Evolutionary conservation across 2,329 filamentous ascomycete genomes (phyloP).

Genomic region (Ophiostoma montium): DNA sequence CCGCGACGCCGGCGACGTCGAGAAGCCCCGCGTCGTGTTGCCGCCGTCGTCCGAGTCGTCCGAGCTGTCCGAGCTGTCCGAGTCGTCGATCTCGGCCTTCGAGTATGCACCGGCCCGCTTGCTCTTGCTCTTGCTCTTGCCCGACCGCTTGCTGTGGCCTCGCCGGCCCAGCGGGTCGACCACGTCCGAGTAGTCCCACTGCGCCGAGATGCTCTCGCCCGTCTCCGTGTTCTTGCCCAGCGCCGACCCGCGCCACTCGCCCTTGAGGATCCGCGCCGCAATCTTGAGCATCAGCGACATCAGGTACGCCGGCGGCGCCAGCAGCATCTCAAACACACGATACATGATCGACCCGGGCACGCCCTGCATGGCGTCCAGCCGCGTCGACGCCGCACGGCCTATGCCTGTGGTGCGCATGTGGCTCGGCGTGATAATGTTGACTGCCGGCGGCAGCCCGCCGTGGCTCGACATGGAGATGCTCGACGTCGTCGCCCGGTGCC

Average conservation of each 20-base stretch:
- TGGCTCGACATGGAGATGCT: constrained; percentile 31
- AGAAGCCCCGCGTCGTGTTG: constrained; percentile 4
- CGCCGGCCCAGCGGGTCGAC: constrained; percentile 12
- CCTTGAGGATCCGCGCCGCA: constrained; percentile 57
- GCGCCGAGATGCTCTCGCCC: constrained; percentile 40
- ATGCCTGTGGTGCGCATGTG: constrained; percentile 8
- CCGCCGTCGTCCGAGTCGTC: constrained; percentile 4
- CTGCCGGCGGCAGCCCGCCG: constrained; percentile 53
- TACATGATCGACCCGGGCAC: constrained; percentile 54
- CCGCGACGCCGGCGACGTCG: neutral
- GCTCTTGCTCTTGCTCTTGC: neutral
- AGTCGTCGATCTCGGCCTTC: constrained; percentile 7
- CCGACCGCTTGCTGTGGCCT: neutral
- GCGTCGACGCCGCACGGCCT: constrained; percentile 22
- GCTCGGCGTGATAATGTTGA: constrained; percentile 43
- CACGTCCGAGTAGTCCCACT: constrained; percentile 49
- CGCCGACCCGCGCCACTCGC: constrained; percentile 47
- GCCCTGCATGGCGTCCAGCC: constrained; percentile 31
- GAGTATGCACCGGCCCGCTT: constrained; percentile 7
- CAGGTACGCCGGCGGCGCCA: constrained; percentile 69
- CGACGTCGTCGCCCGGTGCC: constrained; percentile 39
- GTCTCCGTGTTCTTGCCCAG: constrained; percentile 35
- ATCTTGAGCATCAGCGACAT: constrained; percentile 69
- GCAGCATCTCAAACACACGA: constrained; percentile 61
- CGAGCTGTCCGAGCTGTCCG: no score